A percentile compares a stretch with the other conserved stretches of the same genome.
Conservation (phyloP, 305 asterid genomes). For the Fraxinus velutina region DNA sequence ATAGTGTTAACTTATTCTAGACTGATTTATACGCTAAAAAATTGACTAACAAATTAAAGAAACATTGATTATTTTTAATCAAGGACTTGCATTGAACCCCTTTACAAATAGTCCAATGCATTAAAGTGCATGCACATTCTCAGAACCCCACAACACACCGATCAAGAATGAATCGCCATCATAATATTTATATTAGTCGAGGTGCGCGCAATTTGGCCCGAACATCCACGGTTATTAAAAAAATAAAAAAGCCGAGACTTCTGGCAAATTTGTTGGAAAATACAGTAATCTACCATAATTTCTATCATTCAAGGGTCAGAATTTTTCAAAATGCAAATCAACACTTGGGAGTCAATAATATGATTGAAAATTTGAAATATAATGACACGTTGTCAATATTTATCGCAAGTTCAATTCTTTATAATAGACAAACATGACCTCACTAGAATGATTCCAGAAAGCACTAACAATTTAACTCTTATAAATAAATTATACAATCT, state of each 20-base stretch:
- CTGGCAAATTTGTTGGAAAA: background rate
- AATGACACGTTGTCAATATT: background rate
- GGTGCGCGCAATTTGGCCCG: too few relatives aligned
- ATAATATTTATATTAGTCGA: background rate
- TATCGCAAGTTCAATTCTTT: background rate
- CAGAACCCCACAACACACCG: background rate
- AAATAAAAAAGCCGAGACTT: background rate
- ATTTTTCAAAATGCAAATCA: background rate
- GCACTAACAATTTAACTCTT: background rate
- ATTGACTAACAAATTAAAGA: background rate
- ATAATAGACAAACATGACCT: background rate
- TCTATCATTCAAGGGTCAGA: background rate
- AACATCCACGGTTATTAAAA: too few relatives aligned
- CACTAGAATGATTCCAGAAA: background rate
- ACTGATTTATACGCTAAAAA: background rate
- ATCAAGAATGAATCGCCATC: background rate
- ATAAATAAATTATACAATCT: background rate
- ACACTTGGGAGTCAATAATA: background rate
- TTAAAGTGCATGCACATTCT: background rate
- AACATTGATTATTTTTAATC: background rate
- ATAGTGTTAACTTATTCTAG: background rate
- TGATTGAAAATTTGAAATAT: background rate
- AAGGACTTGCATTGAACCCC: background rate
- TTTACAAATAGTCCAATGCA: background rate
- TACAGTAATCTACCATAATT: background rate